Evolutionary conservation across 768 basidiomycete genomes (phyloP).

Genomic region (Auricularia sp.): DNA sequence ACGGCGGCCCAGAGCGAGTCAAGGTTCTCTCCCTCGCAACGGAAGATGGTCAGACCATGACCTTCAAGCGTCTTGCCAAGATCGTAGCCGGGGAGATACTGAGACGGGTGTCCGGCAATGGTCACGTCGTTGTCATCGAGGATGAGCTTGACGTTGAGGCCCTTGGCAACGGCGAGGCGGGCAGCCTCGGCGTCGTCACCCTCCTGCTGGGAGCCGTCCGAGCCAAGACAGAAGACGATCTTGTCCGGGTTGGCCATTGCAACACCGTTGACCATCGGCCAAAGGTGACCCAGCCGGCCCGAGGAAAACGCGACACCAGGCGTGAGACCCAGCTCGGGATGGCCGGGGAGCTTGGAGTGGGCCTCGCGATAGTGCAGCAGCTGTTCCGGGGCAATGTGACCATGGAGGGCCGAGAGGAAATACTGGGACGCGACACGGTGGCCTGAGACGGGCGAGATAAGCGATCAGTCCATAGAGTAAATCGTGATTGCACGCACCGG

Average conservation of each 20-base stretch:
- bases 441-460: conserved; percentile 31
- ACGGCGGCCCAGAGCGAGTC: conserved; percentile 67
- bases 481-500: conserved; percentile 38
- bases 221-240: conserved; percentile 73
- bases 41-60: conserved; percentile 70
- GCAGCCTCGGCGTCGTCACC: conserved; percentile 89
- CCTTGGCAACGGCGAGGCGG: conserved; percentile 73
- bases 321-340: conserved; percentile 81
- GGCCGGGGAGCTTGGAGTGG: conserved; percentile 77
- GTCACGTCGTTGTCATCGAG: conserved; percentile 90
- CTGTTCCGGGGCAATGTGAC: conserved; percentile 59
- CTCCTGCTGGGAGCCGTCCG: conserved; percentile 86
- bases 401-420: conserved; percentile 68
- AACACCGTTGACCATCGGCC: conserved; percentile 80
- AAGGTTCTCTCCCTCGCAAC: conserved; percentile 67
- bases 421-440: conserved; percentile 90
- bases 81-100: conserved; percentile 74
- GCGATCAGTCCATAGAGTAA: conserved; percentile 10
- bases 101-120: conserved; percentile 82
- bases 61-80: conserved; percentile 63
- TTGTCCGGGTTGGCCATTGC: conserved; percentile 71
- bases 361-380: conserved; percentile 80
- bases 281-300: conserved; percentile 86
- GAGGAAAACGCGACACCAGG: conserved; percentile 93
- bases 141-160: conserved; percentile 73